A percentile compares a stretch with the other conserved stretches of the same genome.
Evolutionary conservation across 2,329 filamentous ascomycete species (phyloP).

Genomic region (Pseudocercospora pini-densiflorae): DNA sequence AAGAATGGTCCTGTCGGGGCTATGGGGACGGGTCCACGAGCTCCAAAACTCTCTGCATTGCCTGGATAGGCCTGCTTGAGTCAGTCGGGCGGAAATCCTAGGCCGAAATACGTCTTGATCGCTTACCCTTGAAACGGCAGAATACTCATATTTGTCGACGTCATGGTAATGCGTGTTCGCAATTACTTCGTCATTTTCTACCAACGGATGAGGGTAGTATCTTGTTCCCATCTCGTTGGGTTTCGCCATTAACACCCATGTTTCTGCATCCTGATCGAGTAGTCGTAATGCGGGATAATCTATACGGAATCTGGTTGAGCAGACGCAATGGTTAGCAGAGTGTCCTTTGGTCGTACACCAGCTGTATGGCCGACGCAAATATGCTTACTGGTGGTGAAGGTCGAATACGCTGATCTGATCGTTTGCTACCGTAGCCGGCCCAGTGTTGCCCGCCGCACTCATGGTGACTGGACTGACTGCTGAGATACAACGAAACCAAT

Average conservation of each 20-base stretch:
- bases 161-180: background rate
- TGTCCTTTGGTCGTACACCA: too few species aligned
- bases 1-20: background rate
- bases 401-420: background rate
- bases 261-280: background rate
- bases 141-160: background rate
- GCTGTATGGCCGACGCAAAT: too few species aligned
- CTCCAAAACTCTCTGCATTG: background rate
- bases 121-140: background rate
- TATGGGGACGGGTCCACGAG: background rate
- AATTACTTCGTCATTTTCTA: background rate
- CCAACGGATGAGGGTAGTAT: background rate
- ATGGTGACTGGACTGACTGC: too few species aligned
- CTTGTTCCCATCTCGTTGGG: background rate
- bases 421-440: too few species aligned
- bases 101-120: too few species aligned
- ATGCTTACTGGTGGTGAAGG: background rate
- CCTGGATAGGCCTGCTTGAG: background rate
- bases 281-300: background rate
- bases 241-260: background rate
- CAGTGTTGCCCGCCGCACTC: too few species aligned
- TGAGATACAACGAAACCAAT: too few species aligned
- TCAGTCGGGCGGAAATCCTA: too few species aligned
- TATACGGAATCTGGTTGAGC: background rate
- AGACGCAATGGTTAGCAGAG: too few species aligned